phyloP scores from a whole-genome alignment of 2,329 filamentous ascomycete species.

The Amesomyces nigricolor region DNA sequence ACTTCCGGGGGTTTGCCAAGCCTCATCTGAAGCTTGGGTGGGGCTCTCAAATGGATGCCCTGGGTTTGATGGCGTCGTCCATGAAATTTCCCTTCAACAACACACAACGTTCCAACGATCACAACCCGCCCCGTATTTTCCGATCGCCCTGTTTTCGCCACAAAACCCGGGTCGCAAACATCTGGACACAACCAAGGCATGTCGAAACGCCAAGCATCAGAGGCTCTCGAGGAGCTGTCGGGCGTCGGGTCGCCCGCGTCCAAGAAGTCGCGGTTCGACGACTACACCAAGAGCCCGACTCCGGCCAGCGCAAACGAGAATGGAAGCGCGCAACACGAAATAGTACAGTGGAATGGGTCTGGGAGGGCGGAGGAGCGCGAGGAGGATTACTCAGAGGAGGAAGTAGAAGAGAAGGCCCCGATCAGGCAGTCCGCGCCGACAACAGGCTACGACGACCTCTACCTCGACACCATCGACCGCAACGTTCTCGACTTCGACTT shows the following conservation, averaged over 20 bases:
- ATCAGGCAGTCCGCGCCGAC: conserved; percentile 71
- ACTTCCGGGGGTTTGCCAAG: background rate
- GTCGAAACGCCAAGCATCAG: conserved; percentile 53
- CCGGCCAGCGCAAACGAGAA: conserved; percentile 24
- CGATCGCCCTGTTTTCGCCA: background rate
- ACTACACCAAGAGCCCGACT: conserved; percentile 33
- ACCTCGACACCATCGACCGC: conserved; percentile 94
- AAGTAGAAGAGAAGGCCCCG: conserved; percentile 40
- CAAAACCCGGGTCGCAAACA: background rate
- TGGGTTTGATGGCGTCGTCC: background rate
- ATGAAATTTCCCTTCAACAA: conserved; percentile 3
- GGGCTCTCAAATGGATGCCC: conserved; percentile 8
- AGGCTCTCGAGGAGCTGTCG: conserved; percentile 53
- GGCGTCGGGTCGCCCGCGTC: conserved; percentile 53
- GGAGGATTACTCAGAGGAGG: conserved; percentile 27
- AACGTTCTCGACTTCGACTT: conserved; percentile 96
- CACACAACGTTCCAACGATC: background rate
- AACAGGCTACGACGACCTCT: conserved; percentile 89
- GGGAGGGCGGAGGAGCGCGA: conserved; percentile 24
- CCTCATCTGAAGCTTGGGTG: conserved; percentile 16
- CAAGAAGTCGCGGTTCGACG: conserved; percentile 51
- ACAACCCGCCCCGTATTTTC: background rate
- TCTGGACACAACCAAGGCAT: conserved; percentile 6
- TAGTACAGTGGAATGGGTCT: conserved; percentile 21
- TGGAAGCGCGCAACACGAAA: conserved; percentile 20